Evolutionary conservation across 305 asterid genomes (phyloP), one percentile per base, ranked within the genome.

Genomic region (Ruellia speciosa): DNA sequence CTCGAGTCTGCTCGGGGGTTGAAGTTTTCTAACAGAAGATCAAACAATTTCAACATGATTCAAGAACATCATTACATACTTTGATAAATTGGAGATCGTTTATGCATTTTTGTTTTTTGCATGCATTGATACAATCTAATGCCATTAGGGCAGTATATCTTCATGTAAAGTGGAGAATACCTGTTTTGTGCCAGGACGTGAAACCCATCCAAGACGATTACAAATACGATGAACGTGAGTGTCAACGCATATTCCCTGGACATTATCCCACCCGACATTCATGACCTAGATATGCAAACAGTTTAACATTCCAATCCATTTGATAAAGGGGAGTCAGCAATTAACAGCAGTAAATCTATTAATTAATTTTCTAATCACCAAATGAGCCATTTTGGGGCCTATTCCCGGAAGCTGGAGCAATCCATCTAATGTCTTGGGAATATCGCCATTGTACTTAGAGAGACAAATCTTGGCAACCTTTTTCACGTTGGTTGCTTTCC

Each of bases 371-470:
- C 14, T 62, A 18, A 66, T 68, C 74, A 92, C 99, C 77, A 92
- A 78, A 78, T 92, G 99, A 72, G 99, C 99, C 97, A 92, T 92
- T 81, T 92, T 92, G 35, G 99, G 99, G 60, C 99, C 99, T 24
- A 92, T 88, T 54, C 99, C 99, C 0, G 99, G 99, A 67, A 92
- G 99, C 66, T 59, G 74, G 52, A 92, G 95, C 76, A 92, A 73
- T 70, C 73, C 95, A 53, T 86, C 89, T 66, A 92, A 48, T 9
- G 95, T 82, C 63, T 86, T 77, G 14, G 99, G 99, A 66, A 92
- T 88, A 68, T 92, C 99, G 39, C 97, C 99, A 48, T 57, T 74
- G 52, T 86, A 88, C 66, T 75, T 80, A 9, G 72, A 52, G 54
- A 84, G 86, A 63, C 96, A 92, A 51, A 93, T 84, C 52, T 75